Evolutionary conservation across 179 eudicot genomes (phyloP).

Genomic region (Heliamphora pulchella): DNA sequence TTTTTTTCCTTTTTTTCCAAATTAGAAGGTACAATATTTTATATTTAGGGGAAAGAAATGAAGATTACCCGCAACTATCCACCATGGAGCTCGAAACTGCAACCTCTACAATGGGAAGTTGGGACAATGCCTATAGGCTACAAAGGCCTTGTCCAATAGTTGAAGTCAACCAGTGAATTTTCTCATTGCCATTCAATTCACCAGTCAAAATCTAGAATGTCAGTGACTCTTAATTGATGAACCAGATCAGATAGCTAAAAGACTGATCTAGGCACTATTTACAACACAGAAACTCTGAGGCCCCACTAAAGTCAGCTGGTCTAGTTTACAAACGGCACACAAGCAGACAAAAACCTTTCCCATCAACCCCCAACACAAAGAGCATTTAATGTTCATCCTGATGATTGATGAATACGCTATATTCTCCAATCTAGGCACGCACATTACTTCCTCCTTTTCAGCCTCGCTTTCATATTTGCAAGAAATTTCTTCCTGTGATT

Average conservation of each 20-base stretch:
- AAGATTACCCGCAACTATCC: too few species aligned
- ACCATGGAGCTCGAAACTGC: too few species aligned
- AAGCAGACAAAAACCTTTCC: too few species aligned
- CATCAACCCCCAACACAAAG: neutral
- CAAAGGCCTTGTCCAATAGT: neutral
- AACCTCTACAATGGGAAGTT: too few species aligned
- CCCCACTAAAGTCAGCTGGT: neutral
- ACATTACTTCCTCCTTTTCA: neutral
- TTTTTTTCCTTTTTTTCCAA: too few species aligned
- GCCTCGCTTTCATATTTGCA: neutral
- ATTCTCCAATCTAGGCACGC: too few species aligned
- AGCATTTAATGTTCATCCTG: neutral
- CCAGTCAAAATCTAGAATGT: neutral
- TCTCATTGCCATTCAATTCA: slow-evolving; percentile 1
- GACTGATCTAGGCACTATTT: neutral
- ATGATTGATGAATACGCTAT: too few species aligned
- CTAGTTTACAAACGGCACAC: neutral
- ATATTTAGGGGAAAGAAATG: too few species aligned
- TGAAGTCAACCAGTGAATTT: neutral
- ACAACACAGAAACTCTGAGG: neutral
- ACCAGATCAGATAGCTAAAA: neutral
- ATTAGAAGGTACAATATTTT: too few species aligned
- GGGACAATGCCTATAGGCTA: too few species aligned
- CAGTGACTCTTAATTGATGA: neutral
- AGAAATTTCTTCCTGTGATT: neutral